Percentiles rank a stretch among this genome's conserved stretches.
phyloP scores from a whole-genome alignment of 2,329 filamentous ascomycete species.

The Trichoderma pleuroti region DNA sequence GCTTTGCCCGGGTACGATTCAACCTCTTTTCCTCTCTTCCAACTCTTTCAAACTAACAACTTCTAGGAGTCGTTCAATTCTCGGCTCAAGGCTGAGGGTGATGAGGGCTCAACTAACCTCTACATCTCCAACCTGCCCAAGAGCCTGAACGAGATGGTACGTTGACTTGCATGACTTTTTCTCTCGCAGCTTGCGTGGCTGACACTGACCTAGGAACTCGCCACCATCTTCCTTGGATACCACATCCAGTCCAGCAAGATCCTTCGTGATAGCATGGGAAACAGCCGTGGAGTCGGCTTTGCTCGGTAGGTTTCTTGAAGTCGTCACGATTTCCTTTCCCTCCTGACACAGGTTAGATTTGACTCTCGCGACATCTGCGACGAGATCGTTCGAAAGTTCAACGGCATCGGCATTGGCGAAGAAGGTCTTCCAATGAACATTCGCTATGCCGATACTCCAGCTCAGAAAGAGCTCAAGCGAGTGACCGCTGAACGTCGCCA shows the following conservation, averaged over 20 bases:
- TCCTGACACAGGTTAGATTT: slow-evolving; percentile 46
- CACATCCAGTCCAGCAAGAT: slow-evolving; percentile 93
- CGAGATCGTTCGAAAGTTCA: slow-evolving; percentile 80
- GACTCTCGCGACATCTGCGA: slow-evolving; percentile 87
- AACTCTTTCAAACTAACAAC: neutral
- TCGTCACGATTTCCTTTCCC: too few species aligned
- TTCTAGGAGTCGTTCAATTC: slow-evolving; percentile 92
- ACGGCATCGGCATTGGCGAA: slow-evolving; percentile 71
- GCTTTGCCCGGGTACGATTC: slow-evolving; percentile 77
- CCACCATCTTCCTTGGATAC: slow-evolving; percentile 73
- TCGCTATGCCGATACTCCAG: slow-evolving; percentile 92
- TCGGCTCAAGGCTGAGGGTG: slow-evolving; percentile 92
- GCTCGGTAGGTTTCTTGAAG: slow-evolving; percentile 65
- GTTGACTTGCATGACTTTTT: slow-evolving; percentile 31
- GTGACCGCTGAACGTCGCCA: slow-evolving; percentile 92
- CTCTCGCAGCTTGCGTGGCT: neutral
- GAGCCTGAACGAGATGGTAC: slow-evolving; percentile 82
- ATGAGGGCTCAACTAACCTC: slow-evolving; percentile 86
- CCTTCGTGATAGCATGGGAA: slow-evolving; percentile 83
- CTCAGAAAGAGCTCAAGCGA: slow-evolving; percentile 94
- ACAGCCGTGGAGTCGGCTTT: slow-evolving; percentile 95
- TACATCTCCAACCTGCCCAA: slow-evolving; percentile 97
- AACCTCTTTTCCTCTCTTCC: neutral
- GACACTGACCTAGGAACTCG: slow-evolving; percentile 56
- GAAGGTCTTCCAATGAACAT: slow-evolving; percentile 86